phyloP scores from a whole-genome alignment of 352 stramenopile species.

The Pythium rishiriense region DNA sequence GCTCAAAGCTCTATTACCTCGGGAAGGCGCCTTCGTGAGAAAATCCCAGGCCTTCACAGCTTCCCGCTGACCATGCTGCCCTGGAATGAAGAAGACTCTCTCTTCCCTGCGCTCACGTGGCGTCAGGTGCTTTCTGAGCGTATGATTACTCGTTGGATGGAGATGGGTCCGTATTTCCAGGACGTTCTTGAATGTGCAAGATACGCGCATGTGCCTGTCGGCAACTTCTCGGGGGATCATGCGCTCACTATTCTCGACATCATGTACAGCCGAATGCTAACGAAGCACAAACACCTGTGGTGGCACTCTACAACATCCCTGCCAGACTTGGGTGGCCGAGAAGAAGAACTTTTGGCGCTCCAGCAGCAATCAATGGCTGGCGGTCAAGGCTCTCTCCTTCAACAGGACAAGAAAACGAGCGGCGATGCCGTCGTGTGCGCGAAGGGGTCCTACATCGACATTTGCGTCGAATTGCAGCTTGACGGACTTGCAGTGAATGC shows the following conservation, averaged over 20 bases:
- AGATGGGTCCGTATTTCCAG: slow-evolving; percentile 89
- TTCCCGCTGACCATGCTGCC: slow-evolving; percentile 92
- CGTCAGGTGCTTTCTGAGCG: slow-evolving; percentile 82
- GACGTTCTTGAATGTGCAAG: slow-evolving; percentile 85
- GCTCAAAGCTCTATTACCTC: slow-evolving; percentile 64
- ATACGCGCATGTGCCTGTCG: slow-evolving; percentile 93
- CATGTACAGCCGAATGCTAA: slow-evolving; percentile 90
- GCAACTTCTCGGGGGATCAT: slow-evolving; percentile 93
- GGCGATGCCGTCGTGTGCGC: slow-evolving; percentile 80
- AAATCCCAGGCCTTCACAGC: slow-evolving; percentile 89
- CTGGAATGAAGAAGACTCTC: slow-evolving; percentile 71
- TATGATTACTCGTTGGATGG: slow-evolving; percentile 71
- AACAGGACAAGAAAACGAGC: slow-evolving; percentile 44
- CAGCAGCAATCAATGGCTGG: slow-evolving; percentile 58
- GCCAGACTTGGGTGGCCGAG: slow-evolving; percentile 89
- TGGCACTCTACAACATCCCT: slow-evolving; percentile 92
- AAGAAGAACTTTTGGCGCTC: slow-evolving; percentile 78
- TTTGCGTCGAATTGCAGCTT: slow-evolving; percentile 74
- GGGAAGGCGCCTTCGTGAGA: slow-evolving; percentile 62
- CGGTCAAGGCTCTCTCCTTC: slow-evolving; percentile 15
- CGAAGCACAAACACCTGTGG: slow-evolving; percentile 93
- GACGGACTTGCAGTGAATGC: slow-evolving; percentile 79
- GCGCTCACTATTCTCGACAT: slow-evolving; percentile 93
- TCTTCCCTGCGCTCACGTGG: slow-evolving; percentile 94
- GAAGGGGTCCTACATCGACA: slow-evolving; percentile 89